Conservation (phyloP, 2,329 filamentous ascomycete genomes). For the Xylariaceae sp. region DNA sequence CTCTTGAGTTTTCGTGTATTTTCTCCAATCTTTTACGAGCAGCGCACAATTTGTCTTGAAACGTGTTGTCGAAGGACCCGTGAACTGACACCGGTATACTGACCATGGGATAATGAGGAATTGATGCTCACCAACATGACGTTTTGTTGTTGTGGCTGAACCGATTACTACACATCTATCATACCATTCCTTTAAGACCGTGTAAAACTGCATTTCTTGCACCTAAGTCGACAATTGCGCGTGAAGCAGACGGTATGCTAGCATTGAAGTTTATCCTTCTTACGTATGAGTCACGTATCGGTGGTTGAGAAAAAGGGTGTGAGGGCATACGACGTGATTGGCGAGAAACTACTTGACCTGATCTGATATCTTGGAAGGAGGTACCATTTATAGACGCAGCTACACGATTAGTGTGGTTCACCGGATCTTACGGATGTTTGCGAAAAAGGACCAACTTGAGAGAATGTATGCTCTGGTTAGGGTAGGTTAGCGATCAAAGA, state of each 20-base stretch:
- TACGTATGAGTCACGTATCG: too few species aligned
- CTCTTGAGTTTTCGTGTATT: not conserved
- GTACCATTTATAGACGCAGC: too few species aligned
- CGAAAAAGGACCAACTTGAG: too few species aligned
- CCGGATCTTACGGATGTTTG: too few species aligned
- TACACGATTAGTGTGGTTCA: too few species aligned
- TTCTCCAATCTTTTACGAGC: not conserved
- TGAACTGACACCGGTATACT: not conserved
- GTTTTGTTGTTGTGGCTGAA: not conserved
- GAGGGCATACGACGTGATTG: not conserved
- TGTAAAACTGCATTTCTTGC: not conserved
- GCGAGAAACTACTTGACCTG: not conserved
- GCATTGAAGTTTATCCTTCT: not conserved
- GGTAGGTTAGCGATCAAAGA: too few species aligned
- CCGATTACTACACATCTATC: not conserved
- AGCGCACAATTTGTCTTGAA: not conserved
- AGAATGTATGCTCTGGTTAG: too few species aligned
- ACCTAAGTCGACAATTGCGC: not conserved
- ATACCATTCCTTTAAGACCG: not conserved
- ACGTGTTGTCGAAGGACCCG: not conserved
- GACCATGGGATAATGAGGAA: too few species aligned
- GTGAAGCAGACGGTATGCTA: not conserved
- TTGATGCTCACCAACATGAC: too few species aligned
- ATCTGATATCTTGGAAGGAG: too few species aligned
- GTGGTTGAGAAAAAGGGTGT: not conserved